phyloP scores from a whole-genome alignment of 176 grass and related monocot species.

The Oryza officinalis region DNA sequence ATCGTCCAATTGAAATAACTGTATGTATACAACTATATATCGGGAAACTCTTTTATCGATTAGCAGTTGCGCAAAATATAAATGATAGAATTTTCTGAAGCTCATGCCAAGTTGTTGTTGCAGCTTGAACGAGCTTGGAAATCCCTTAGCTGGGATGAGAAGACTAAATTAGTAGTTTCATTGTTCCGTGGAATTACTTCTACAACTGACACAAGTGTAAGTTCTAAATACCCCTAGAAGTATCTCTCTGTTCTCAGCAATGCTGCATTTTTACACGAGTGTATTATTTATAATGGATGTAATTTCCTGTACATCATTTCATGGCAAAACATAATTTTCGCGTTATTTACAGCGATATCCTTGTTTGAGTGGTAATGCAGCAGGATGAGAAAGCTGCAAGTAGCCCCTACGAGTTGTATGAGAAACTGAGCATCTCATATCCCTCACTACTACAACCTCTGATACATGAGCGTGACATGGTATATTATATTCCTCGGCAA shows the following conservation, averaged over 20 bases:
- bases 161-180: background rate
- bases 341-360: background rate
- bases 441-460: constrained; percentile 85
- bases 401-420: constrained; percentile 68
- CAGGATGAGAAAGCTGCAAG: constrained; percentile 52
- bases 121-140: background rate
- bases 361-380: background rate
- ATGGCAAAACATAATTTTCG: background rate
- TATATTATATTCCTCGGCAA: constrained; percentile 40
- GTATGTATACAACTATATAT: constrained; percentile 38
- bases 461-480: constrained; percentile 87
- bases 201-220: background rate
- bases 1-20: constrained; percentile 97
- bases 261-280: background rate
- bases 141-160: background rate
- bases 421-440: constrained; percentile 73
- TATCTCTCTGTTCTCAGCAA: background rate
- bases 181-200: background rate
- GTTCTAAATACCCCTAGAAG: background rate
- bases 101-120: constrained; percentile 11
- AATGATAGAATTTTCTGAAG: background rate
- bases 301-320: background rate
- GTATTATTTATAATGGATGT: background rate
- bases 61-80: background rate
- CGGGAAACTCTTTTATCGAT: background rate